These are phyloP conservation scores for Phylloporus arenicola DNA, from an alignment of 768 basidiomycete genomes.

Conservation along the genomic window DNA sequence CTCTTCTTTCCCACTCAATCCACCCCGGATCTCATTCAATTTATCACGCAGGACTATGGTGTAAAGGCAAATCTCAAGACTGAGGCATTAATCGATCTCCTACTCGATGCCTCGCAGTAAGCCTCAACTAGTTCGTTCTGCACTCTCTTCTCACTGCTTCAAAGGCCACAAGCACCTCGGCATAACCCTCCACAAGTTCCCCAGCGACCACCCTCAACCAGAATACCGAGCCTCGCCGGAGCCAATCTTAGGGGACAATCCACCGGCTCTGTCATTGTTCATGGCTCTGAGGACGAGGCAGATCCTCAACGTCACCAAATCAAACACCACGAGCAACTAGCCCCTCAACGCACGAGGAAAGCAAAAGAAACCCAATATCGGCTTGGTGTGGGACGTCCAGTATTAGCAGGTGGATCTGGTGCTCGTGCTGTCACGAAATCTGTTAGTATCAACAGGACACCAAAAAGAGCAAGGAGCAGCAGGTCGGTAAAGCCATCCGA, in stretches of 20 bases:
- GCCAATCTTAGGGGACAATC: conserved; percentile 30
- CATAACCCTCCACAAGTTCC: conserved; percentile 15
- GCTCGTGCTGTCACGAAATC: conserved; percentile 63
- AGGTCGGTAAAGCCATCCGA: conserved; percentile 47
- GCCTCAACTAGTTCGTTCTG: conserved; percentile 34
- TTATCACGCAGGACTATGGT: conserved; percentile 56
- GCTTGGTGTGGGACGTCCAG: conserved; percentile 69
- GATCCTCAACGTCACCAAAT: conserved; percentile 18
- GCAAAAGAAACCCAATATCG: conserved; percentile 66
- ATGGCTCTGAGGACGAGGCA: conserved; percentile 43
- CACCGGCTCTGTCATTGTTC: conserved; percentile 33
- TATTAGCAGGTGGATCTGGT: conserved; percentile 59
- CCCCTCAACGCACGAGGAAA: conserved; percentile 48
- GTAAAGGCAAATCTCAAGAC: conserved; percentile 81
- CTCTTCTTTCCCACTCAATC: conserved; percentile 10
- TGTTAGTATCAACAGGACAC: conserved; percentile 41
- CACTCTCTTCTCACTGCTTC: conserved; percentile 29
- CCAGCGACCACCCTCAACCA: conserved; percentile 30
- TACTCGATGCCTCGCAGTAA: conserved; percentile 48
- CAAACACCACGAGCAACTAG: conserved; percentile 14
- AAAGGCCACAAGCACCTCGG: conserved; percentile 25
- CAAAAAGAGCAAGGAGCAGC: conserved; percentile 45
- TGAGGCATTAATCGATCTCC: conserved; percentile 69
- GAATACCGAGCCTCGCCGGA: conserved; percentile 27
- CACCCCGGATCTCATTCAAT: conserved; percentile 11